Evolutionary conservation across 768 basidiomycete species (phyloP), one percentile per base, ranked within the genome.

Genomic region (Agaricus sinodeliciosus): DNA sequence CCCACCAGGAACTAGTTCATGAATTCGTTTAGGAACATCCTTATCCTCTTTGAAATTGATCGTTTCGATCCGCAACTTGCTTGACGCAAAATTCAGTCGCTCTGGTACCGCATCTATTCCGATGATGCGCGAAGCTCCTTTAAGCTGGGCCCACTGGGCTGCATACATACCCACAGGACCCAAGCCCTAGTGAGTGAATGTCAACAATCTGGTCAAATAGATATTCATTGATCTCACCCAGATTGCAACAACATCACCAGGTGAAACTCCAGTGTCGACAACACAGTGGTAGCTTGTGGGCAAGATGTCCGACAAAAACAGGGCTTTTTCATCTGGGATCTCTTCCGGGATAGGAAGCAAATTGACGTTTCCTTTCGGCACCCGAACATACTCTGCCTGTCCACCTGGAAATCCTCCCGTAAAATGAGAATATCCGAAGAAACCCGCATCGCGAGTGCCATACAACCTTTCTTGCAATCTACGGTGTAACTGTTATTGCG

Each of bases 231-330:
- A 35, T 0, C 74, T 49, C 59, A 82, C 82, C 86, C 85, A 87
- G 13, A 88, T 73, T 18, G 79, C 85, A 49, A 88, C 84, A 12
- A 79, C 70, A 57, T 89, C 85, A 3, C 85, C 87, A 57, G 82
- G 65, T 42, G 81, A 72, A n/a, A 91, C 83, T 3, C 82, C 82
- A 0, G 85, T 85, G 62, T 88, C 86, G 16, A 81, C 77, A 19
- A 90, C 83, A 18, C 75, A 70, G 65, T 92, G 86, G 64, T 89
- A 90, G 12, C 80, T 80, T 0, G 87, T 90, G 1, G 82, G 80
- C 5, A 89, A 69, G 37, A 90, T 74, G 51, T 84, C 81, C 8
- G 77, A 81, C 4, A 83, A 71, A 60, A 75, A 80, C 1, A 81
- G 57, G 0, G 69, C 80, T 55, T 79, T 73, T 68, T 88, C 85